Evolutionary conservation across 176 grass and related monocot genomes (phyloP), one percentile per base, ranked within the genome.

Genomic region (Canna indica): DNA sequence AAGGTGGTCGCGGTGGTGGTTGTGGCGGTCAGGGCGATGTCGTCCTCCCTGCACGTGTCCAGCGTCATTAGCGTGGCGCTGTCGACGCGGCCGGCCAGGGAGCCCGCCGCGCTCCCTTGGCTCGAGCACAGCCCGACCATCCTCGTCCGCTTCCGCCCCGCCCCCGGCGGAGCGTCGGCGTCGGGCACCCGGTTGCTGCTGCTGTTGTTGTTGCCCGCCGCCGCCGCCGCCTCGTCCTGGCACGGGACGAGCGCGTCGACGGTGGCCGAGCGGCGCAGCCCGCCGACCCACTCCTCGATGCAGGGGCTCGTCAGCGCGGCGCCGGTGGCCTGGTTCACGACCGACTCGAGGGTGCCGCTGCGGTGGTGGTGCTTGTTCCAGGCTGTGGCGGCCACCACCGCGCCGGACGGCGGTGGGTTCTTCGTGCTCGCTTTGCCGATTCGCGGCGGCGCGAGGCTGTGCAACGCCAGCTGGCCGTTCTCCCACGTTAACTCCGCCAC

Each of bases 401-500:
- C 44, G 27, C 18, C 17, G 27, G 3, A 56, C 6, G 20, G 32
- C 47, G 62, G 28, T 24, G 38, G 4, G 62, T 76, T 76, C 70
- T 80, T 84, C 22, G 73, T 63, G 61, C 36, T 34, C 20, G 79
- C 64, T 17, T 84, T 83, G 70, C 71, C 68, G 27, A 86, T 32
- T 22, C 83, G 59, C 4, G 77, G 60, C 5, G 34, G 28, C 48
- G 67, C 59, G 27, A 87, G 82, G 20, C 86, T 86, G 68, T 90
- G 94, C 31, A 82, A 80, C 10, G 73, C 87, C 71, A 99, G 85
- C 82, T 76, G 86, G 17, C 95, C 87, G 80, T 99, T 90, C 70
- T 88, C 76, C 86, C 90, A 99, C 35, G 84, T 90, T 47, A 94
- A 78, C 84, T 99, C 95, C 15, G 90, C 86, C 30, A 99, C 78